A percentile compares a stretch with the other conserved stretches of the same genome.
phyloP scores from a whole-genome alignment of 257 asterid species.

The Knoxia roxburghii region DNA sequence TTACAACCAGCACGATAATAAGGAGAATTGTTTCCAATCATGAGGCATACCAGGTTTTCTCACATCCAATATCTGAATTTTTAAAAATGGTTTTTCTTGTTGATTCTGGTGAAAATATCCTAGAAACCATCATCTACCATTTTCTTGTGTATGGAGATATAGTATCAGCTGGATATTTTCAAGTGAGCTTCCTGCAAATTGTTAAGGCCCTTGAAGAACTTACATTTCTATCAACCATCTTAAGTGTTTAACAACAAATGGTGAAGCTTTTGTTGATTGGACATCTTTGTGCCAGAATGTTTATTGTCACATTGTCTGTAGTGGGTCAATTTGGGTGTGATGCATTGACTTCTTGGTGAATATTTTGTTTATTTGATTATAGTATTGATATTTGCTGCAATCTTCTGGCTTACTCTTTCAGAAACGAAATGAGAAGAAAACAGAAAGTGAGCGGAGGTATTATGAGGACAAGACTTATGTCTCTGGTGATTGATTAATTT shows the following conservation, averaged over 20 bases:
- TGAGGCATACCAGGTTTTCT: constrained; percentile 80
- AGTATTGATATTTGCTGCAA: background rate
- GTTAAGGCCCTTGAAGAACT: background rate
- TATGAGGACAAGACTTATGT: constrained; percentile 69
- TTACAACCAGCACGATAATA: constrained; percentile 87
- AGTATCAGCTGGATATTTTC: background rate
- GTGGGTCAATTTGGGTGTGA: background rate
- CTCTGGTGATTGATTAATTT: constrained; percentile 58
- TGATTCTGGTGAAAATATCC: background rate
- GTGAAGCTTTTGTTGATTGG: background rate
- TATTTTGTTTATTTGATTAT: background rate
- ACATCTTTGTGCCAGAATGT: background rate
- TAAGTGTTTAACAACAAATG: background rate
- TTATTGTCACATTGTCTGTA: background rate
- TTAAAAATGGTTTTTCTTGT: constrained; percentile 1
- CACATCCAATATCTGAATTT: constrained; percentile 5
- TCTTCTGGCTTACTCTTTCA: constrained; percentile 18
- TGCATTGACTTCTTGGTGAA: background rate
- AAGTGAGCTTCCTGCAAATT: background rate
- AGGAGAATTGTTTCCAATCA: constrained; percentile 89
- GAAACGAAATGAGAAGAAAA: constrained; percentile 92
- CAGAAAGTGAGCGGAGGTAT: constrained; percentile 84
- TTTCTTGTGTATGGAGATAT: background rate
- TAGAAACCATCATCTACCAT: background rate
- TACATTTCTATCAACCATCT: background rate